phyloP scores from a whole-genome alignment of 768 basidiomycete genomes.

The Russula earlei region DNA sequence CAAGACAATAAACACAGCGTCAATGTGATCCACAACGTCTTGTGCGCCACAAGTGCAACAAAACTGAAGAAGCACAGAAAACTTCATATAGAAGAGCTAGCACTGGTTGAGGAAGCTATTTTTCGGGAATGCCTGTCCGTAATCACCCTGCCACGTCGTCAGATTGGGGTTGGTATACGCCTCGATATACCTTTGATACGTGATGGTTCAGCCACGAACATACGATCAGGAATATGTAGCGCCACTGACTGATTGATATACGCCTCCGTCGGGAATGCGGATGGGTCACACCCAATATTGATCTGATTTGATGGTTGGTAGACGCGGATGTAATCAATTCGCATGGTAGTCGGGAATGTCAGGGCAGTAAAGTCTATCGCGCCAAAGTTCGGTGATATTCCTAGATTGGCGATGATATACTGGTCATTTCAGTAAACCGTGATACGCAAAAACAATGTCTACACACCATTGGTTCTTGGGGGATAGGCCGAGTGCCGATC shows the following conservation, averaged over 20 bases:
- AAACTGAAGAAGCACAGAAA: background rate
- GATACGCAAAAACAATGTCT: background rate
- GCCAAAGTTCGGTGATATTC: constrained; percentile 54
- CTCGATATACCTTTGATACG: constrained; percentile 41
- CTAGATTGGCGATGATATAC: constrained; percentile 50
- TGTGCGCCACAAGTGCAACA: background rate
- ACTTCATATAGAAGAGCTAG: constrained; percentile 17
- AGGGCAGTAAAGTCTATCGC: constrained; percentile 44
- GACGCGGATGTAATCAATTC: constrained; percentile 76
- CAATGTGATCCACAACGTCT: background rate
- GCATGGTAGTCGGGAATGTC: constrained; percentile 49
- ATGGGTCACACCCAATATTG: constrained; percentile 63
- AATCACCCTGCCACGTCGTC: constrained; percentile 40
- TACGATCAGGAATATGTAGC: background rate
- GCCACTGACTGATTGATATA: constrained; percentile 63
- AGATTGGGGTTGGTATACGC: constrained; percentile 63
- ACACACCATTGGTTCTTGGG: constrained; percentile 36
- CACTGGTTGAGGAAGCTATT: constrained; percentile 39
- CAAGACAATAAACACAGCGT: background rate
- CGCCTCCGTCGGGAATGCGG: constrained; percentile 56
- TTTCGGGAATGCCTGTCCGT: constrained; percentile 39
- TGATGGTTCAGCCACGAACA: background rate
- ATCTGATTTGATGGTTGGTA: constrained; percentile 43
- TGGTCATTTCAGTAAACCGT: constrained; percentile 18
- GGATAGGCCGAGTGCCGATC: constrained; percentile 30